Percentiles rank a stretch among this genome's conserved stretches.
These are phyloP conservation scores for Cyclospora cayetanensis DNA, from an alignment of 169 alveolate genomes.

Conservation along the genomic window DNA sequence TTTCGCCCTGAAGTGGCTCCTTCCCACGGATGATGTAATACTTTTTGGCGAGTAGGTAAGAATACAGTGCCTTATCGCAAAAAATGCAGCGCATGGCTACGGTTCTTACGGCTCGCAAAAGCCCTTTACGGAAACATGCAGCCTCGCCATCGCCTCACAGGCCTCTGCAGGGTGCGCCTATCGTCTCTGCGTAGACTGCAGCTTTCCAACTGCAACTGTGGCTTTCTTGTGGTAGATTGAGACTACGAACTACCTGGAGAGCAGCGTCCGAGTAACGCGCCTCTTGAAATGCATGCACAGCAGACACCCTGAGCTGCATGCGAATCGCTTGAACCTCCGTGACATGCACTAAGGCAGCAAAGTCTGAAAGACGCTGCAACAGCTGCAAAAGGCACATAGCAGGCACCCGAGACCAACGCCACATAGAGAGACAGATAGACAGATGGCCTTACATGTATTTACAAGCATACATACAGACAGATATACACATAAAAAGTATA, in stretches of 20 bases:
- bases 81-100: neutral
- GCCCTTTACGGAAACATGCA: too few relatives aligned
- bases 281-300: neutral
- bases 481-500: too few relatives aligned
- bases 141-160: too few relatives aligned
- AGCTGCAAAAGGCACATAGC: neutral
- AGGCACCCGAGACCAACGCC: neutral
- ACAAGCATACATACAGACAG: neutral
- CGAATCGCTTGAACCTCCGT: conserved; percentile 42
- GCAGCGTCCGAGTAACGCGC: conserved; percentile 39
- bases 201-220: too few relatives aligned
- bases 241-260: too few relatives aligned
- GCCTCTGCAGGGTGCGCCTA: too few relatives aligned
- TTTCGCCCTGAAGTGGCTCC: conserved; percentile 52
- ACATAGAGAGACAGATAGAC: neutral
- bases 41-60: conserved; percentile 31
- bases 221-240: too few relatives aligned
- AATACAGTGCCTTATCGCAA: conserved; percentile 6
- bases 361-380: neutral
- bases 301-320: neutral
- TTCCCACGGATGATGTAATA: neutral
- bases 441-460: neutral
- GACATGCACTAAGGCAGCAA: neutral
- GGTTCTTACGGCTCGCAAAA: too few relatives aligned
- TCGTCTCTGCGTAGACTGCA: too few relatives aligned